Evolutionary conservation across 768 basidiomycete genomes (phyloP).

Genomic region (Hericium coralloides): DNA sequence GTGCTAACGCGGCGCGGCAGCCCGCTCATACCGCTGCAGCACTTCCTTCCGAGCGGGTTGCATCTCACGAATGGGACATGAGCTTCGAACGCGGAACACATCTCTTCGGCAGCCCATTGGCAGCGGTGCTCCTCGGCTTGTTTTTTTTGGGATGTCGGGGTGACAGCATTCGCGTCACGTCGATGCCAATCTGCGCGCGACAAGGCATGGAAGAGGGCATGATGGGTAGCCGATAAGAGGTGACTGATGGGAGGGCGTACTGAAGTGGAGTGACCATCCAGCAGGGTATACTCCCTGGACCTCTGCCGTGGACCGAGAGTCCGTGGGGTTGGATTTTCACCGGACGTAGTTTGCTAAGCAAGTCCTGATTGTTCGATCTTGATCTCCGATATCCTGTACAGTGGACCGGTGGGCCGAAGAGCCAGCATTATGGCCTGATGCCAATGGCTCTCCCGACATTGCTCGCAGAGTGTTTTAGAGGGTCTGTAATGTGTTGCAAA

Average conservation of each 20-base stretch:
- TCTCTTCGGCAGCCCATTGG: too few relatives aligned
- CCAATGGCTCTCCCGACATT: too few relatives aligned
- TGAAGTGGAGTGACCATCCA: background rate
- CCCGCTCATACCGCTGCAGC: too few relatives aligned
- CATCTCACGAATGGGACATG: too few relatives aligned
- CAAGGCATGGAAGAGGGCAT: background rate
- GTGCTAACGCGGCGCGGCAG: too few relatives aligned
- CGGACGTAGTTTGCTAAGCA: background rate
- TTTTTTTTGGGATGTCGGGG: too few relatives aligned
- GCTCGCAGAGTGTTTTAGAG: too few relatives aligned
- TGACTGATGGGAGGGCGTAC: constrained; percentile 38
- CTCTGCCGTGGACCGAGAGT: background rate
- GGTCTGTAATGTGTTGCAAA: background rate
- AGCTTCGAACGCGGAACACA: too few relatives aligned
- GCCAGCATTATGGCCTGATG: too few relatives aligned
- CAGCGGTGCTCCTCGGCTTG: too few relatives aligned
- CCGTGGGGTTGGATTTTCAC: background rate
- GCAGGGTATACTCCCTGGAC: constrained; percentile 9
- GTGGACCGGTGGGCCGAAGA: background rate
- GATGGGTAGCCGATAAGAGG: constrained; percentile 30
- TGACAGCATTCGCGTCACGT: background rate
- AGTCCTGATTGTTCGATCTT: background rate
- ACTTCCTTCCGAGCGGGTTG: too few relatives aligned
- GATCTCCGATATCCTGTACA: background rate
- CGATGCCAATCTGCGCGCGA: background rate